Base-by-base conservation (phyloP, 108 stramenopile genomes). In the Cyclotella atomus region DNA sequence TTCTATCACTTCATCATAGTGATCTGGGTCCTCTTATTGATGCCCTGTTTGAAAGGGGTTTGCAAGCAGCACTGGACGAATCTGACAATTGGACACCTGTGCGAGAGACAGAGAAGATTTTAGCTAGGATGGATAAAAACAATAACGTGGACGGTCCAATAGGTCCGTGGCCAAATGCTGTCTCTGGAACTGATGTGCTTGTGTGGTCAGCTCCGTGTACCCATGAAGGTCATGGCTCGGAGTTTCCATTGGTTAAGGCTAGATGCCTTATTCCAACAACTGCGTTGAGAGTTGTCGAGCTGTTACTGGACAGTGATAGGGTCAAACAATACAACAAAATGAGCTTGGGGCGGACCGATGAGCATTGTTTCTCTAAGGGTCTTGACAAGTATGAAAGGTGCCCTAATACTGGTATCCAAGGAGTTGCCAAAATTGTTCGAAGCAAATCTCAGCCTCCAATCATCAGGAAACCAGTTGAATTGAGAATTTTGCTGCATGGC, bases 81-180 rank as follows among this genome's bases (percentile, higher is more conserved):
- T 81, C 76, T 52, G 83, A 87, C 36, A 84, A 84, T 33, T 91
- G 86, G 71, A 73, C 24, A 30, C 87, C 90, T 14, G 76, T 79
- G 0, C 41, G 75, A 19, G 81, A 85, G 17, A 91, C 90, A 12
- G 73, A 81, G 24, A 77, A 73, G 23, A 38, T 82, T 21, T 55
- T 88, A 1, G 36, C 33, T 3, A 83, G 79, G 45, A 74, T 77
- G 33, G 0, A 74, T 15, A 52, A 53, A 60, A 47, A 59, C 69
- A 65, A 33, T 19, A 55, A 65, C 21, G 4, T 47, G n/a, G 60
- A 45, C 33, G 65, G 79, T 14, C 79, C 79, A 0, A 72, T 73
- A 35, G 79, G 79, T 23, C 10, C 47, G 20, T 79, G 79, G 79
- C 66, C 59, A 29, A 79, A 79, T 55, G 79, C 71, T 46, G 79